Evolutionary conservation across 345 rosid species (phyloP).

Genomic region (Nasturtium officinale): DNA sequence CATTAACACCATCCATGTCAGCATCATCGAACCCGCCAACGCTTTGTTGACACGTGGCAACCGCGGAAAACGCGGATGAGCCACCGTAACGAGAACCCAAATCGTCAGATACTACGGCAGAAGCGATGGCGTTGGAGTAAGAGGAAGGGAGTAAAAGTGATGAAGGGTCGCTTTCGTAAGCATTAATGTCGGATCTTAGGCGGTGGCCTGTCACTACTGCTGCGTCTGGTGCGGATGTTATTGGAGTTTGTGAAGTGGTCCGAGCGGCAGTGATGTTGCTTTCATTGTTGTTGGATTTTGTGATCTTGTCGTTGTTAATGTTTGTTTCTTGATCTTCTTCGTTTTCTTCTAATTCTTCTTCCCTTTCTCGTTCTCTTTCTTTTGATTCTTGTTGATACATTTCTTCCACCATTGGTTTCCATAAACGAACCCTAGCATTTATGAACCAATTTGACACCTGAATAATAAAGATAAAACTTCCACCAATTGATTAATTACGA

Average conservation of each 20-base stretch:
- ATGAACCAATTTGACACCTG: constrained; percentile 99
- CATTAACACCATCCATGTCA: constrained; percentile 49
- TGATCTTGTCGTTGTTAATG: constrained; percentile 45
- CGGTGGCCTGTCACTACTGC: constrained; percentile 45
- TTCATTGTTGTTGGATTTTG: constrained; percentile 61
- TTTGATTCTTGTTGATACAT: constrained; percentile 93
- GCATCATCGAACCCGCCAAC: constrained; percentile 45
- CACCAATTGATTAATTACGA: background rate
- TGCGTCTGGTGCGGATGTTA: constrained; percentile 22
- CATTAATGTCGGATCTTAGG: constrained; percentile 64
- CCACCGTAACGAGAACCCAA: constrained; percentile 36
- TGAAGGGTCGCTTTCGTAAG: constrained; percentile 75
- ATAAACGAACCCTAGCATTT: constrained; percentile 95
- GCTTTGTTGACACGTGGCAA: constrained; percentile 38
- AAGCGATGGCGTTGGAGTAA: constrained; percentile 30
- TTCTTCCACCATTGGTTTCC: constrained; percentile 99
- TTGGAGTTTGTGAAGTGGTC: constrained; percentile 48
- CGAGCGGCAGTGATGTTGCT: constrained; percentile 42
- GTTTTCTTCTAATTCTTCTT: constrained; percentile 32
- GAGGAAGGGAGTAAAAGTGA: constrained; percentile 30
- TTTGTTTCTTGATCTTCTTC: constrained; percentile 41
- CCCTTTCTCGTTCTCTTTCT: constrained; percentile 50
- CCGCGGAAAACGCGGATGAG: constrained; percentile 29
- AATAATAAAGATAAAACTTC: background rate
- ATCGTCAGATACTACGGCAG: constrained; percentile 23